Percentiles rank a stretch among this genome's conserved stretches.
Evolutionary conservation across 257 asterid genomes (phyloP).

Genomic region (Penstemon davidsonii): DNA sequence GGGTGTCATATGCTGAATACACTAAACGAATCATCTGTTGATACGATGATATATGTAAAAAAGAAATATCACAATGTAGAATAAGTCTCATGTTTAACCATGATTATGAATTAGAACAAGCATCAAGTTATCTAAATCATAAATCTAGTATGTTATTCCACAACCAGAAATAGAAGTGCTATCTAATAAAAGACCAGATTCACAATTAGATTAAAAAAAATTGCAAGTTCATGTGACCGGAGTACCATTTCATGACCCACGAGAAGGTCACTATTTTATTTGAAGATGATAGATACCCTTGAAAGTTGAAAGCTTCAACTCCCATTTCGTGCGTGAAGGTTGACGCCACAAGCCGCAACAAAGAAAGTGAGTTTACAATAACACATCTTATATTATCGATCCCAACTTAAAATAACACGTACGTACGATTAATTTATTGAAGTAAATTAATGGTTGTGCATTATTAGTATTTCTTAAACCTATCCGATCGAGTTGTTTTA

Average conservation of each 20-base stretch:
- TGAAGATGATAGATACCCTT: neutral
- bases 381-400: neutral
- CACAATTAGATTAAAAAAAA: too few species aligned
- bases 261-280: slow-evolving; percentile 15
- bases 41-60: too few species aligned
- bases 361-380: slow-evolving; percentile 10
- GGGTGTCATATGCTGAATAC: too few species aligned
- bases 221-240: too few species aligned
- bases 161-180: too few species aligned
- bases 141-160: too few species aligned
- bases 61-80: too few species aligned
- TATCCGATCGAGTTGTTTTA: slow-evolving; percentile 13
- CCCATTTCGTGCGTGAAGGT: slow-evolving; percentile 36
- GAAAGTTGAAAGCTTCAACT: slow-evolving; percentile 29
- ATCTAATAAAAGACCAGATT: too few species aligned
- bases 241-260: slow-evolving; percentile 7
- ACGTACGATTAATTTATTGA: neutral
- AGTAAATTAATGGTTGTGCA: slow-evolving; percentile 13
- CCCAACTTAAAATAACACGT: neutral
- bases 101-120: too few species aligned
- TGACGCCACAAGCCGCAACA: slow-evolving; percentile 38
- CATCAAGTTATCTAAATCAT: too few species aligned
- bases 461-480: neutral
- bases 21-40: too few species aligned
- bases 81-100: too few species aligned